A percentile compares a stretch with the other conserved stretches of the same genome.
Conservation (phyloP, 2,329 filamentous ascomycete genomes). For the Pyricularia grisea region DNA sequence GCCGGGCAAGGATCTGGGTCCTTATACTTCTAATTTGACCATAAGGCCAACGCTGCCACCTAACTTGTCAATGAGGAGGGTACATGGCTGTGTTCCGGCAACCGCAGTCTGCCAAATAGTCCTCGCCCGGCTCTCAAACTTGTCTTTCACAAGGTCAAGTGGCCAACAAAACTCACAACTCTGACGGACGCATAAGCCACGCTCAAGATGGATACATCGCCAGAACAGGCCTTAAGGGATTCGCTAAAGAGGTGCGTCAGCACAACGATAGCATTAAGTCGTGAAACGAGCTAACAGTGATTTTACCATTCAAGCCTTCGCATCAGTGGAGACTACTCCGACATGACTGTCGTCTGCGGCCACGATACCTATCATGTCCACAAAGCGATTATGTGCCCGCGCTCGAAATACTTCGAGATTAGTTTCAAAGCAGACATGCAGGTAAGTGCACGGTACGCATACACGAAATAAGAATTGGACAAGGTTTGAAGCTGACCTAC, state of each 20-base stretch:
- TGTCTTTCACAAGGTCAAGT: not conserved
- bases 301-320: slow-evolving; percentile 5
- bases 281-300: not conserved
- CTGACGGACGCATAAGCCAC: not conserved
- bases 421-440: too few relatives aligned
- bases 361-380: too few relatives aligned
- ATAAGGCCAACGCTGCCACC: not conserved
- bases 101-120: not conserved
- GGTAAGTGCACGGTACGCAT: not conserved
- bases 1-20: too few relatives aligned
- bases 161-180: not conserved
- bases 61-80: not conserved
- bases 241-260: not conserved
- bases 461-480: not conserved
- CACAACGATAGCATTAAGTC: not conserved
- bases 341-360: too few relatives aligned
- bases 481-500: not conserved
- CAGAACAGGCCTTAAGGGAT: not conserved
- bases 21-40: too few relatives aligned
- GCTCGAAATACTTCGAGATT: too few relatives aligned
- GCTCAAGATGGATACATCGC: not conserved
- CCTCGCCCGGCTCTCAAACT: not conserved
- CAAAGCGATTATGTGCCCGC: too few relatives aligned
- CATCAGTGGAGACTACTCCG: not conserved
- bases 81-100: not conserved